phyloP scores from a whole-genome alignment of 2,329 filamentous ascomycete genomes.

The Fusarium sp. region DNA sequence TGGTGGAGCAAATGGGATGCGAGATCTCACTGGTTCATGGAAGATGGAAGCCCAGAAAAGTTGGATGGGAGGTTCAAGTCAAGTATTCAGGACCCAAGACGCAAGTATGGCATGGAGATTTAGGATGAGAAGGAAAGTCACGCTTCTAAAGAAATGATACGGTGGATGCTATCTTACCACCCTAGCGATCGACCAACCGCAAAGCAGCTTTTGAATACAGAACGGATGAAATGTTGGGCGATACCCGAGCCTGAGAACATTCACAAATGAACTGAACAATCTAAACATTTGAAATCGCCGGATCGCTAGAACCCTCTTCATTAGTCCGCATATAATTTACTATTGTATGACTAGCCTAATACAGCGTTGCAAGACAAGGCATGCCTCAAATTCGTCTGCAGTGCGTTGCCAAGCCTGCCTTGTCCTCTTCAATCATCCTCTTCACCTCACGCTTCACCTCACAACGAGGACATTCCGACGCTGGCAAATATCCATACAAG shows the following conservation, averaged over 20 bases:
- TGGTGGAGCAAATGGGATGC: conserved; percentile 32
- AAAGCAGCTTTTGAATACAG: not conserved
- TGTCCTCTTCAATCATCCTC: not conserved
- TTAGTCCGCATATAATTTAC: too few relatives aligned
- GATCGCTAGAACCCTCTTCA: too few relatives aligned
- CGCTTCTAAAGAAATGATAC: conserved; percentile 7
- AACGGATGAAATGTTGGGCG: conserved; percentile 5
- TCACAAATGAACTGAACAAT: rapidly evolving
- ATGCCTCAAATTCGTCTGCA: not conserved
- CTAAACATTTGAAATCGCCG: rapidly evolving
- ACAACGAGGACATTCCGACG: not conserved
- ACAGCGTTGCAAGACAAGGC: too few relatives aligned
- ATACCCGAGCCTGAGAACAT: not conserved
- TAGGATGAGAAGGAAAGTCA: not conserved
- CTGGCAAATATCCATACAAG: not conserved
- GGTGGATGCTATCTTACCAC: conserved; percentile 5
- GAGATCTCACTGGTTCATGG: not conserved
- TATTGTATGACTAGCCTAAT: too few relatives aligned
- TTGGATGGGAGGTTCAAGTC: conserved; percentile 2
- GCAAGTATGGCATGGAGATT: not conserved
- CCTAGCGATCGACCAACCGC: conserved; percentile 6
- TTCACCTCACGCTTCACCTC: not conserved
- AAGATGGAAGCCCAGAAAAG: not conserved
- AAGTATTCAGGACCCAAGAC: not conserved
- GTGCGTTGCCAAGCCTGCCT: not conserved